A percentile compares a stretch with the other conserved stretches of the same genome.
Conservation (phyloP, 495 filamentous ascomycete genomes). For the Neurospora sp. region DNA sequence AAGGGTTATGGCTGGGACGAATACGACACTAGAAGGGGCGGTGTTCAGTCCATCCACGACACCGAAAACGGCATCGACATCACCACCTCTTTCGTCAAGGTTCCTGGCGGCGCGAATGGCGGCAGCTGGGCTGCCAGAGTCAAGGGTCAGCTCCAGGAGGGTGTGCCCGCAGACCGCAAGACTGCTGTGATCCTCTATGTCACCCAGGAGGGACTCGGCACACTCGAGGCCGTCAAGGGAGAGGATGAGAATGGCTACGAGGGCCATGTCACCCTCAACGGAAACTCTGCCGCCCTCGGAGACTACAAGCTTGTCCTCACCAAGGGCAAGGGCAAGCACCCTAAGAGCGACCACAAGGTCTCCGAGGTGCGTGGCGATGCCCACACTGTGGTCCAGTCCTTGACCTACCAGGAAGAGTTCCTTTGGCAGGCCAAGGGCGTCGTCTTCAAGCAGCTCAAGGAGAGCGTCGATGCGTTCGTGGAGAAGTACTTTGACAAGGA, state of each 20-base stretch:
- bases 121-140: constrained; percentile 87
- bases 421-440: constrained; percentile 85
- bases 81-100: constrained; percentile 86
- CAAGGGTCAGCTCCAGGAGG: constrained; percentile 68
- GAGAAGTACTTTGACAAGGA: constrained; percentile 58
- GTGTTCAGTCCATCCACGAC: constrained; percentile 83
- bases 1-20: constrained; percentile 95
- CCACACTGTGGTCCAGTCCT: constrained; percentile 69
- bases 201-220: constrained; percentile 60
- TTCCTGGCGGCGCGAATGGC: constrained; percentile 78
- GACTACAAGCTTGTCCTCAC: constrained; percentile 77
- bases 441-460: constrained; percentile 69
- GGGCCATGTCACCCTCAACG: constrained; percentile 61
- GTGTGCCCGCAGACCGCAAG: constrained; percentile 50
- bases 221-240: constrained; percentile 45
- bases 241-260: constrained; percentile 49
- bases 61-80: constrained; percentile 79
- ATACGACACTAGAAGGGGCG: constrained; percentile 81
- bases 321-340: constrained; percentile 52
- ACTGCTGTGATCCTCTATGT: constrained; percentile 75
- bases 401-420: constrained; percentile 53
- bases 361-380: constrained; percentile 55
- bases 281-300: constrained; percentile 66
- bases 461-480: constrained; percentile 57
- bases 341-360: constrained; percentile 45